Conservation (phyloP, 1,284 basidiomycete genomes). For the Coniophora puteana region DNA sequence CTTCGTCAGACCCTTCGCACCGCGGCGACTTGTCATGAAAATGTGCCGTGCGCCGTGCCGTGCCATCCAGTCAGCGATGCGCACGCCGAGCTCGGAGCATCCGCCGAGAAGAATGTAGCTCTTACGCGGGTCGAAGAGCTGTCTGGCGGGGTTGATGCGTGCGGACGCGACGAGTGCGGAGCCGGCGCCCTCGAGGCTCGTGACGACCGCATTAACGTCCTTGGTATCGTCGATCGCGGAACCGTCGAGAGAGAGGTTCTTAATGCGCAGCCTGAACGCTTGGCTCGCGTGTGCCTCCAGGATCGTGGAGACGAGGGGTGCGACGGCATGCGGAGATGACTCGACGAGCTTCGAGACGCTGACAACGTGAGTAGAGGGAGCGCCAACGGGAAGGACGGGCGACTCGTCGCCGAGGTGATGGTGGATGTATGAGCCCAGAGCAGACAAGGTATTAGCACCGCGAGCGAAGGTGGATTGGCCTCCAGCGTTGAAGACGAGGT, state of each 20-base stretch:
- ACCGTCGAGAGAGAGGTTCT: slow-evolving; percentile 13
- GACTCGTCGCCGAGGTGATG: slow-evolving; percentile 12
- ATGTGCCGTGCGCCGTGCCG: slow-evolving; percentile 24
- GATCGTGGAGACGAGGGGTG: slow-evolving; percentile 1
- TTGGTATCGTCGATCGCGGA: slow-evolving; percentile 2
- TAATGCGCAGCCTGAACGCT: slow-evolving; percentile 15
- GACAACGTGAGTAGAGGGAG: slow-evolving; percentile 5
- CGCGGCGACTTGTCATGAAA: slow-evolving; percentile 29
- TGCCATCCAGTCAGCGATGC: slow-evolving; percentile 29
- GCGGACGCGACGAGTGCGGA: slow-evolving; percentile 6
- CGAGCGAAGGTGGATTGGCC: slow-evolving; percentile 17
- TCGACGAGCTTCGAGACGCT: slow-evolving; percentile 1
- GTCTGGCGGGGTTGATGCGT: slow-evolving; percentile 20
- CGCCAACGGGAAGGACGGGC: slow-evolving; percentile 15
- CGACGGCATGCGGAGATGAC: slow-evolving; percentile 1
- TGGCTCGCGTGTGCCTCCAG: slow-evolving; percentile 4
- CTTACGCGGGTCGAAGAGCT: slow-evolving; percentile 27
- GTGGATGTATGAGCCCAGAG: slow-evolving; percentile 23
- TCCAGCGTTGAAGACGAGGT: slow-evolving; percentile 19
- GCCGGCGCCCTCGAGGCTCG: too few relatives aligned
- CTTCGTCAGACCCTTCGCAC: slow-evolving; percentile 20
- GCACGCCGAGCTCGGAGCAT: slow-evolving; percentile 26
- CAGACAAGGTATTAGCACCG: slow-evolving; percentile 18
- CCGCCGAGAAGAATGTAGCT: slow-evolving; percentile 29
- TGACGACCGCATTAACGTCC: background rate